Conservation (phyloP, 2,329 filamentous ascomycete genomes). For the Dothiorella sarmentorum region DNA sequence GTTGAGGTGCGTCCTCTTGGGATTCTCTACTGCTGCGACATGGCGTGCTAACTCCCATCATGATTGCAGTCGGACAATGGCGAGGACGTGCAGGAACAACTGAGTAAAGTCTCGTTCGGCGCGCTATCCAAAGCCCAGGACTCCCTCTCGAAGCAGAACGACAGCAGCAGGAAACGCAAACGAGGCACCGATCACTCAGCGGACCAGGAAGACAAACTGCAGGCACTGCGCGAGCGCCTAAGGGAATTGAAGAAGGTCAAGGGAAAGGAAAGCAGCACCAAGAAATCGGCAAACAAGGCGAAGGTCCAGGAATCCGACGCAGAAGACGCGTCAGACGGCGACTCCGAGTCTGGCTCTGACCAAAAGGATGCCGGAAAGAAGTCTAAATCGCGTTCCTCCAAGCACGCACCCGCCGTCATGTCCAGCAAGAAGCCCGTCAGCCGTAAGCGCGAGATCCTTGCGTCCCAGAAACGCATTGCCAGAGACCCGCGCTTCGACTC, state of each 20-base stretch:
- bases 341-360: constrained; percentile 13
- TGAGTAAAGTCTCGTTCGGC: constrained; percentile 75
- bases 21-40: too few relatives aligned
- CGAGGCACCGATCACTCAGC: constrained; percentile 37
- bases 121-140: constrained; percentile 85
- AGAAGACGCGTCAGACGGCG: constrained; percentile 16
- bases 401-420: constrained; percentile 83
- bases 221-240: constrained; percentile 43
- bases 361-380: constrained; percentile 32
- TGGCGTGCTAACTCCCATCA: constrained; percentile 17
- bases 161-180: constrained; percentile 40
- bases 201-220: constrained; percentile 45
- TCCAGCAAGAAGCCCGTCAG: constrained; percentile 81
- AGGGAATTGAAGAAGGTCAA: constrained; percentile 40
- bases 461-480: constrained; percentile 53
- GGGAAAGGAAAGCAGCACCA: constrained; percentile 23
- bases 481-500: constrained; percentile 90
- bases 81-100: constrained; percentile 41
- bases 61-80: constrained; percentile 36
- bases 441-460: constrained; percentile 71
- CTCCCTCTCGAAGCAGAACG: constrained; percentile 49
- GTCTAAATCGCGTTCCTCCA: constrained; percentile 58
- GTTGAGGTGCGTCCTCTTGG: constrained; percentile 26
- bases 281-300: constrained; percentile 19
- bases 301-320: constrained; percentile 24